Percentiles rank a stretch among this genome's conserved stretches.
phyloP scores from a whole-genome alignment of 495 filamentous ascomycete species.

The Gamarada debralockiae region DNA sequence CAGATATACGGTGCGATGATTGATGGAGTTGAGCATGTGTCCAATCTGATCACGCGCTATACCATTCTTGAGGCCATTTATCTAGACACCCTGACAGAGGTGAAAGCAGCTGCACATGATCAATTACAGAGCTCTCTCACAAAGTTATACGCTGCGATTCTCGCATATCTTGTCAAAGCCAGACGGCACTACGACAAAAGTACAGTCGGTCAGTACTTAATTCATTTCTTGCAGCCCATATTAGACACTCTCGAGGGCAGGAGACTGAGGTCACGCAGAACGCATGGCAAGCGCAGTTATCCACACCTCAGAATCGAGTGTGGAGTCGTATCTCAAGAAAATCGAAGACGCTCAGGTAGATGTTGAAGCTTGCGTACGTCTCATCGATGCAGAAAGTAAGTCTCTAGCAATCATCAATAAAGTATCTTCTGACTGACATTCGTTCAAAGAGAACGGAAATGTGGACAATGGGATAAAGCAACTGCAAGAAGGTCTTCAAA shows the following conservation, averaged over 20 bases:
- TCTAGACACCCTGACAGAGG: neutral
- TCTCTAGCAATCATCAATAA: neutral
- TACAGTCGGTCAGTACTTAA: neutral
- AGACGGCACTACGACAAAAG: neutral
- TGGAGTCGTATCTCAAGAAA: neutral
- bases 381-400: neutral
- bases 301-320: neutral
- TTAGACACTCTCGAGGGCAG: no score
- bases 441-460: neutral
- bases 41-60: conserved; percentile 14
- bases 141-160: neutral
- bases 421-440: neutral
- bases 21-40: conserved; percentile 10
- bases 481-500: neutral
- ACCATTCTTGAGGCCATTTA: conserved; percentile 9
- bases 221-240: neutral
- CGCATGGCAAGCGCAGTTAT: neutral
- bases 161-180: neutral
- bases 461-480: neutral
- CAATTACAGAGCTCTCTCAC: conserved; percentile 9
- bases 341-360: neutral
- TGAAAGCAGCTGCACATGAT: neutral
- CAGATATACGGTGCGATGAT: conserved; percentile 8
- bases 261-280: neutral
- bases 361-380: neutral